A percentile compares a stretch with the other conserved stretches of the same genome.
These are phyloP conservation scores for Crithidia acanthocephali DNA, from an alignment of 208 protist genomes.

Conservation along the genomic window DNA sequence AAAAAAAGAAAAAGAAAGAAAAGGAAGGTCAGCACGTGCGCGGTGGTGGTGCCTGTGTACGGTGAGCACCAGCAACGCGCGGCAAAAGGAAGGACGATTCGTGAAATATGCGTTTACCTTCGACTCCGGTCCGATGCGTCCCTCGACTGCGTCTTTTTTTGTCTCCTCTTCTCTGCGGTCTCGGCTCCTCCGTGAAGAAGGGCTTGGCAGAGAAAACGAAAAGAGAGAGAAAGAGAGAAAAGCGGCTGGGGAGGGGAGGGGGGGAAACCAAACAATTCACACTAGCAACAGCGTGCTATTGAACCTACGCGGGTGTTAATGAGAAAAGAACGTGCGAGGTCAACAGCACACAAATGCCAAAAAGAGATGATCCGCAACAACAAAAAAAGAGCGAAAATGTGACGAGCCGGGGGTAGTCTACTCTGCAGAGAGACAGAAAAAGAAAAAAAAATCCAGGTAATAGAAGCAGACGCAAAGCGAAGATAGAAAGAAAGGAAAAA, in stretches of 20 bases:
- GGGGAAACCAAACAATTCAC: too few relatives aligned
- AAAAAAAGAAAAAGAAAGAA: constrained; percentile 12
- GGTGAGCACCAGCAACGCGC: too few relatives aligned
- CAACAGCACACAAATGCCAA: not conserved
- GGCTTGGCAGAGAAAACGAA: not conserved
- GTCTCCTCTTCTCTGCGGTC: not conserved
- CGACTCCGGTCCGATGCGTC: too few relatives aligned
- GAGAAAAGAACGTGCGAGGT: not conserved
- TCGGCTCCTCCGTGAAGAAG: not conserved
- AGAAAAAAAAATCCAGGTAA: not conserved
- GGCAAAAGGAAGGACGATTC: too few relatives aligned
- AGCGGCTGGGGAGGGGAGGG: not conserved
- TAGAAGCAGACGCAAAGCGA: not conserved
- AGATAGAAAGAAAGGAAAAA: not conserved
- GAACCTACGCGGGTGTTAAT: too few relatives aligned
- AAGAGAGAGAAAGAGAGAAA: not conserved
- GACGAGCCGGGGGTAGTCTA: too few relatives aligned
- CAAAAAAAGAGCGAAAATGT: not conserved
- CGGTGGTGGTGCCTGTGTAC: too few relatives aligned
- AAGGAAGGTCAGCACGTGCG: too few relatives aligned
- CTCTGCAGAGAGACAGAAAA: too few relatives aligned
- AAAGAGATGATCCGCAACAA: not conserved
- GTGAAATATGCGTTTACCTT: too few relatives aligned
- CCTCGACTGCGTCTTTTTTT: too few relatives aligned
- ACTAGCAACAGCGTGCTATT: too few relatives aligned